Conservation (phyloP, 2,329 filamentous ascomycete genomes). For the Arachnopeziza araneosa region DNA sequence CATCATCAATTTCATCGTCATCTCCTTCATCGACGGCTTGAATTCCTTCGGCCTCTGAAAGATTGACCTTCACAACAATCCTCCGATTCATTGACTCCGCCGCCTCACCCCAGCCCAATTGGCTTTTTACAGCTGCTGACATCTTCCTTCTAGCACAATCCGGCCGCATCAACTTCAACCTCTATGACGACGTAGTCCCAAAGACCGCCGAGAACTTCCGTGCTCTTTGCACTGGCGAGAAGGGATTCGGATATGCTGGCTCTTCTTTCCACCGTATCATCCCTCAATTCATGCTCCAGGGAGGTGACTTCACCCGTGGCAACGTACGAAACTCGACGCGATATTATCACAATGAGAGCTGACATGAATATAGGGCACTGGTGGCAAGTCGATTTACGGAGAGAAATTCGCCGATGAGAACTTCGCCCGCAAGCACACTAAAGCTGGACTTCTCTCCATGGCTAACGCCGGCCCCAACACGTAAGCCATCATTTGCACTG, state of each 20-base stretch:
- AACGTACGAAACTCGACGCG: slow-evolving; percentile 57
- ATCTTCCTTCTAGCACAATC: slow-evolving; percentile 46
- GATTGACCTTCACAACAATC: neutral
- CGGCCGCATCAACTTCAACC: slow-evolving; percentile 82
- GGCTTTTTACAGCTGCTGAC: slow-evolving; percentile 20
- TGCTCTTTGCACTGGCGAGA: slow-evolving; percentile 76
- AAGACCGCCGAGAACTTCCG: slow-evolving; percentile 98
- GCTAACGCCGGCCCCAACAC: slow-evolving; percentile 95
- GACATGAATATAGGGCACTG: slow-evolving; percentile 56
- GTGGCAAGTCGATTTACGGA: slow-evolving; percentile 91
- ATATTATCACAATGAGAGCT: slow-evolving; percentile 51
- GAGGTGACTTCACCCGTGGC: slow-evolving; percentile 88
- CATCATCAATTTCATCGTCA: slow-evolving; percentile 15
- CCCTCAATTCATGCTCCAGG: slow-evolving; percentile 91
- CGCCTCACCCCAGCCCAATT: slow-evolving; percentile 14
- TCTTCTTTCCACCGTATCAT: slow-evolving; percentile 92
- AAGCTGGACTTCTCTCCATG: slow-evolving; percentile 83
- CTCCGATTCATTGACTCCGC: slow-evolving; percentile 13
- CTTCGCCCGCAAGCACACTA: slow-evolving; percentile 70
- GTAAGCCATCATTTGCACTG: slow-evolving; percentile 41
- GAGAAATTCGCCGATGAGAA: slow-evolving; percentile 95
- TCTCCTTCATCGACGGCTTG: neutral
- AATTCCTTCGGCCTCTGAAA: neutral
- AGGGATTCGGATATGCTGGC: slow-evolving; percentile 77
- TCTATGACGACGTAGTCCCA: slow-evolving; percentile 72